Percentiles rank a stretch among this genome's conserved stretches.
Conservation (phyloP, 2,329 filamentous ascomycete species). For the Bipolaris cookei region DNA sequence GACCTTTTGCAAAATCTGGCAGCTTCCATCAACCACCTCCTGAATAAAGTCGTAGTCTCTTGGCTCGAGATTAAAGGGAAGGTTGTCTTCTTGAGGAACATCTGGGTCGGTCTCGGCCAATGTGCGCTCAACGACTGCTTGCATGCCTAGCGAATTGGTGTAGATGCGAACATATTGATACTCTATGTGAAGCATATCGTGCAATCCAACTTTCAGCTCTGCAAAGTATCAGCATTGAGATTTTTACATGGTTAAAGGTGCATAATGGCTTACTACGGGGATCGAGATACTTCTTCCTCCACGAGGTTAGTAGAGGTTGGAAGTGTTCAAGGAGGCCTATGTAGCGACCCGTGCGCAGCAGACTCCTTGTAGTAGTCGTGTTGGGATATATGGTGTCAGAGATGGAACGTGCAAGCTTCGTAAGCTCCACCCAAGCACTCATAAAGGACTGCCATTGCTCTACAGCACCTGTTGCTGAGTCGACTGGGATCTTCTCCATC, state of each 20-base stretch:
- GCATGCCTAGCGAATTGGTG: conserved; percentile 60
- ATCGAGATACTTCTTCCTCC: conserved; percentile 51
- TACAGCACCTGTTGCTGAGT: conserved; percentile 44
- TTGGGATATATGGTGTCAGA: conserved; percentile 62
- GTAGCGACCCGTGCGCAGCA: conserved; percentile 58
- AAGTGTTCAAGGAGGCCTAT: conserved; percentile 58
- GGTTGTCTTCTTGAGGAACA: conserved; percentile 47
- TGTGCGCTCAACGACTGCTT: conserved; percentile 63
- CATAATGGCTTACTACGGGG: conserved; percentile 41
- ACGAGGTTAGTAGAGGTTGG: conserved; percentile 49
- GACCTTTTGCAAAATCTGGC: conserved; percentile 59
- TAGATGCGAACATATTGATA: conserved; percentile 55
- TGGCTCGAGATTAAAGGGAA: conserved; percentile 55
- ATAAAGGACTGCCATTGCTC: conserved; percentile 60
- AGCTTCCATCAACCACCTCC: conserved; percentile 62
- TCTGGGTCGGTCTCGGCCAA: conserved; percentile 50
- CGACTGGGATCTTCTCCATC: conserved; percentile 50
- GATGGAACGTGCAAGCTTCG: conserved; percentile 57
- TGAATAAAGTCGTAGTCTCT: conserved; percentile 63
- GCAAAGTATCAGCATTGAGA: conserved; percentile 1
- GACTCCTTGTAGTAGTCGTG: conserved; percentile 48
- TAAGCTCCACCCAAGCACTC: conserved; percentile 57
- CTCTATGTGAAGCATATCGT: conserved; percentile 61
- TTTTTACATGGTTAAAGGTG: background rate
- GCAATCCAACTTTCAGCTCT: conserved; percentile 49